A percentile compares a stretch with the other conserved stretches of the same genome.
These are phyloP conservation scores for Danielozyma ontarioensis DNA, from an alignment of 805 yeast species.

Conservation along the genomic window DNA sequence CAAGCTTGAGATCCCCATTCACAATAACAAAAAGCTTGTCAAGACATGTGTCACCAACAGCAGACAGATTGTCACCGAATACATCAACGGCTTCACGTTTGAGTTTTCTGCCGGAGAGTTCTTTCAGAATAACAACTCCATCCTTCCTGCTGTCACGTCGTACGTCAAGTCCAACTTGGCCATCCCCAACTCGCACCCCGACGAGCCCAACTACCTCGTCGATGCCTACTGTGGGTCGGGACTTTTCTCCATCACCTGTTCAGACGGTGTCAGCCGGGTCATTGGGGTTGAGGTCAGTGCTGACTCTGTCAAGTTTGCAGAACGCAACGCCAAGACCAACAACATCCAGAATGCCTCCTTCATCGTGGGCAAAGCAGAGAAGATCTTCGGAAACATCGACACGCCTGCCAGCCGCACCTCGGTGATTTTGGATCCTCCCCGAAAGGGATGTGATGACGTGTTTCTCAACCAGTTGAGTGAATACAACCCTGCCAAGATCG, in stretches of 20 bases:
- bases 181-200: constrained; percentile 27
- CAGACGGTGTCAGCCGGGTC: constrained; percentile 73
- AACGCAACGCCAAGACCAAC: constrained; percentile 71
- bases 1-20: constrained; percentile 19
- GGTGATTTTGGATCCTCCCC: constrained; percentile 92
- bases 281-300: constrained; percentile 93
- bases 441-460: constrained; percentile 91
- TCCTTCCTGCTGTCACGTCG: constrained; percentile 73
- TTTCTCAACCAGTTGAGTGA: constrained; percentile 81
- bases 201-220: constrained; percentile 56
- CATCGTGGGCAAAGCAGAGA: constrained; percentile 89
- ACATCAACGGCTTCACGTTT: constrained; percentile 68
- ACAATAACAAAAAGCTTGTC: constrained; percentile 26
- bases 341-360: constrained; percentile 74
- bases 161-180: constrained; percentile 72
- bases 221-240: constrained; percentile 98
- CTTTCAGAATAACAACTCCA: constrained; percentile 92
- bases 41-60: constrained; percentile 77
- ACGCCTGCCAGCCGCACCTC: constrained; percentile 75
- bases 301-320: constrained; percentile 86
- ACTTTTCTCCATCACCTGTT: constrained; percentile 81
- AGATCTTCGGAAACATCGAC: constrained; percentile 72
- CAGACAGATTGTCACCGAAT: constrained; percentile 75
- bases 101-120: constrained; percentile 93
- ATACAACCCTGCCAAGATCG: constrained; percentile 79